Evolutionary conservation across 495 filamentous ascomycete genomes (phyloP).

Genomic region (Filosporella fistucella): DNA sequence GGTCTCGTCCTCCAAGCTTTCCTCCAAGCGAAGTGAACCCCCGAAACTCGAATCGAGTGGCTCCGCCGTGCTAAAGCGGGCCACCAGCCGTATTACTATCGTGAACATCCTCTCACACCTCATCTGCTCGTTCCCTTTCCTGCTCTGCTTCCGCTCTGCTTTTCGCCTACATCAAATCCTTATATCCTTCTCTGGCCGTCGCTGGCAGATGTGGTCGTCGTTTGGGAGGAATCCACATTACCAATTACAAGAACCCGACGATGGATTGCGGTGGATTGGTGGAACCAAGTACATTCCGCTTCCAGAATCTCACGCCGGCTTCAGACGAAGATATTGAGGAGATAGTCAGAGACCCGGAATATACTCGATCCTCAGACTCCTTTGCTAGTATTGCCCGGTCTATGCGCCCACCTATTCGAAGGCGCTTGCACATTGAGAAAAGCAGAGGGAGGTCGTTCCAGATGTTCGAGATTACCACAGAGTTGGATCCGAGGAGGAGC

Average conservation of each 20-base stretch:
- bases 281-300: no score
- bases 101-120: constrained; percentile 12
- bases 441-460: constrained; percentile 1
- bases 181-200: not conserved
- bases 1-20: no score
- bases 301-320: not conserved
- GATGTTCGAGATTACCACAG: constrained; percentile 13
- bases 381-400: not conserved
- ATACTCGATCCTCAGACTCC: not conserved
- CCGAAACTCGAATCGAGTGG: constrained; percentile 4
- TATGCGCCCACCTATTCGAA: constrained; percentile 8
- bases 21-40: constrained; percentile 8
- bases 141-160: not conserved
- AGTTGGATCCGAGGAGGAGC: constrained; percentile 13
- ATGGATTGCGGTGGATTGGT: no score
- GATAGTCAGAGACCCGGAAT: constrained; percentile 9
- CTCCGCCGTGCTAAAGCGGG: constrained; percentile 1
- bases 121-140: constrained; percentile 6
- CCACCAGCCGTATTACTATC: constrained; percentile 21
- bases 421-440: constrained; percentile 11
- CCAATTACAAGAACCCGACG: not conserved
- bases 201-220: constrained; percentile 6
- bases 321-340: constrained; percentile 19
- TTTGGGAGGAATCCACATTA: not conserved
- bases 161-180: not conserved